A percentile compares a stretch with the other conserved stretches of the same genome.
phyloP scores from a whole-genome alignment of 495 filamentous ascomycete species.

The Aspergillus funiculosus region DNA sequence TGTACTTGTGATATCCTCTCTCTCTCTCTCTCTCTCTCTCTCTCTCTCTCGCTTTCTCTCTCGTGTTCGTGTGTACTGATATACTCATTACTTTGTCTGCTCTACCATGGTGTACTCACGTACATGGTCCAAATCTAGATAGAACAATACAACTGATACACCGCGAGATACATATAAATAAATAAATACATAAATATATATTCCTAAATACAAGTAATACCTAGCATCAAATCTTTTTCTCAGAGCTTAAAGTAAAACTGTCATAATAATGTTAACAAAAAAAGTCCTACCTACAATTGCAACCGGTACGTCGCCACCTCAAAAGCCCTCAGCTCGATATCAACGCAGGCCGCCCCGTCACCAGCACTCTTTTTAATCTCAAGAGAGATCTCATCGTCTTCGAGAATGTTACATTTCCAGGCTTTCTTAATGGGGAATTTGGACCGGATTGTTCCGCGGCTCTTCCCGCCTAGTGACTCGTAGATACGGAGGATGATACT shows the following conservation, averaged over 20 bases:
- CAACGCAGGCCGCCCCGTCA: slow-evolving; percentile 36
- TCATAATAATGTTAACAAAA: neutral
- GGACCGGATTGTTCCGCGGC: slow-evolving; percentile 59
- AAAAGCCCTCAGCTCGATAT: slow-evolving; percentile 72
- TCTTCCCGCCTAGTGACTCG: slow-evolving; percentile 83
- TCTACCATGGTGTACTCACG: too few relatives aligned
- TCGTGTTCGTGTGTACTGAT: neutral
- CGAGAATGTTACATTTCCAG: slow-evolving; percentile 68
- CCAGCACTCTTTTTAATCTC: slow-evolving; percentile 39
- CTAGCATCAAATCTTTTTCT: too few relatives aligned
- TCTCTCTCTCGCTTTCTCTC: too few relatives aligned
- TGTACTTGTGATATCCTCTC: slow-evolving; percentile 18
- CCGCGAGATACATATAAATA: neutral
- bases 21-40: too few relatives aligned
- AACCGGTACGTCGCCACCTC: slow-evolving; percentile 85
- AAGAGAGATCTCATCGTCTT: slow-evolving; percentile 54
- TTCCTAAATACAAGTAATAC: too few relatives aligned
- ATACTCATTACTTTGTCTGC: too few relatives aligned
- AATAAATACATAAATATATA: neutral
- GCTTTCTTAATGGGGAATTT: slow-evolving; percentile 65
- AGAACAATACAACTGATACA: neutral
- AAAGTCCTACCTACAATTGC: slow-evolving; percentile 46
- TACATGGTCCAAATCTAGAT: too few relatives aligned
- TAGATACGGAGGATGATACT: slow-evolving; percentile 82
- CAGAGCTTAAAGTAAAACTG: neutral